These are phyloP conservation scores for Teratosphaeria nubilosa DNA, from an alignment of 2,329 filamentous ascomycete genomes.

Conservation along the genomic window DNA sequence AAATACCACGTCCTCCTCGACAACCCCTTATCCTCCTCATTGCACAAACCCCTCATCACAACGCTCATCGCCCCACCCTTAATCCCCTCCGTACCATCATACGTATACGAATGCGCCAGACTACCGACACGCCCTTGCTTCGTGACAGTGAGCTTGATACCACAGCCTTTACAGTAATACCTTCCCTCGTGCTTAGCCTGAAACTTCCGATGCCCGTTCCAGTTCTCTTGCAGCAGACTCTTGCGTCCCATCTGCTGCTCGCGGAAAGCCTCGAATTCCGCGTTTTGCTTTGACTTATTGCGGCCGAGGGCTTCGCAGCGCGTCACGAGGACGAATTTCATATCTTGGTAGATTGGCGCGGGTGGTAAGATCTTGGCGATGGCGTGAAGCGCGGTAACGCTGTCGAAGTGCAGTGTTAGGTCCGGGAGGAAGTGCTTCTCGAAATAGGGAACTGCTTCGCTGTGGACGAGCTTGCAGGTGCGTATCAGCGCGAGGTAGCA, in stretches of 20 bases:
- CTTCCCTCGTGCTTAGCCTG: background rate
- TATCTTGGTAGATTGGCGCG: background rate
- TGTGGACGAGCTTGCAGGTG: constrained; percentile 1
- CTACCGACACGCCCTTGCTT: background rate
- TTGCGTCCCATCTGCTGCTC: background rate
- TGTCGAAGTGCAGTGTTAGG: background rate
- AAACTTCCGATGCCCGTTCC: background rate
- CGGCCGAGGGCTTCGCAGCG: background rate
- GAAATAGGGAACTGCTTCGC: background rate
- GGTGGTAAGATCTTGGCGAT: background rate
- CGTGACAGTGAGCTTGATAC: background rate
- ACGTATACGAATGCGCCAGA: background rate
- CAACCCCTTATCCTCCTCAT: background rate
- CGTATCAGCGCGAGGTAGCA: background rate
- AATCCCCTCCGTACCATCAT: background rate
- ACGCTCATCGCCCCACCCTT: background rate
- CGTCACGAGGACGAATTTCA: background rate
- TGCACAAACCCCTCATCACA: background rate
- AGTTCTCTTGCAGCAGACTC: background rate
- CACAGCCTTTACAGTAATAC: background rate
- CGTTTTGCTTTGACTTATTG: background rate
- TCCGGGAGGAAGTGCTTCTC: background rate
- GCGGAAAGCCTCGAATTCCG: background rate
- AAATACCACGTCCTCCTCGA: background rate
- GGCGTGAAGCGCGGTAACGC: background rate